Evolutionary conservation across 78 protist genomes (phyloP).

Genomic region (Pelomyxa schiedti): DNA sequence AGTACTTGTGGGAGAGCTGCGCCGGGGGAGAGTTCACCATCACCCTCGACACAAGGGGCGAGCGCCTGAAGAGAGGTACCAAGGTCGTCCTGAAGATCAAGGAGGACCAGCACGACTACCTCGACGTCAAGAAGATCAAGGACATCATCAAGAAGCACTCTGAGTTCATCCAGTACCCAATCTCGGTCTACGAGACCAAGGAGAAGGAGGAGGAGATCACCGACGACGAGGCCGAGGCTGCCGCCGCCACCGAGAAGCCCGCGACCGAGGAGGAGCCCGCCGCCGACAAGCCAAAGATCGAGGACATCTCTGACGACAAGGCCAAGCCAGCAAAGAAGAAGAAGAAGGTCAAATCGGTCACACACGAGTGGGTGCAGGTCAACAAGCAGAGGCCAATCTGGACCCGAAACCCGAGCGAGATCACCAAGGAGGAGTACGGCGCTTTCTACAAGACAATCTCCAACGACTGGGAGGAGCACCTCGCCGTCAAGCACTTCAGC

Average conservation of each 20-base stretch:
- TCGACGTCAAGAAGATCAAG: constrained; percentile 88
- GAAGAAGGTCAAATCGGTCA: constrained; percentile 84
- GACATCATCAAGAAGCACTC: constrained; percentile 98
- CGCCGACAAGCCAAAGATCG: constrained; percentile 47
- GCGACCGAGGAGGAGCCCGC: constrained; percentile 66
- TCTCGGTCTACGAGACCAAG: constrained; percentile 80
- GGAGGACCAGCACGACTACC: constrained; percentile 96
- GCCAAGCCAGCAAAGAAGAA: constrained; percentile 46
- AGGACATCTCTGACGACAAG: constrained; percentile 74
- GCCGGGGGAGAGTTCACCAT: constrained; percentile 98
- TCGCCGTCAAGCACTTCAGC: constrained; percentile 97
- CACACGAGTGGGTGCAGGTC: constrained; percentile 82
- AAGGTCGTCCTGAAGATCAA: constrained; percentile 84
- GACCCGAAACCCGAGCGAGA: constrained; percentile 91
- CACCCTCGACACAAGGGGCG: constrained; percentile 41
- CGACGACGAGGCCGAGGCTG: constrained; percentile 63
- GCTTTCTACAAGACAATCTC: constrained; percentile 97
- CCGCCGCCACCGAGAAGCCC: constrained; percentile 48
- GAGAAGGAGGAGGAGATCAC: constrained; percentile 77
- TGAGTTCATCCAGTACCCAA: constrained; percentile 98
- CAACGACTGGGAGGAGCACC: constrained; percentile 99
- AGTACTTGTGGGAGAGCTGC: constrained; percentile 94
- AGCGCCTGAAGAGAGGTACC: constrained; percentile 94
- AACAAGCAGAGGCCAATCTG: constrained; percentile 99
- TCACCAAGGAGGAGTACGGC: constrained; percentile 97